A percentile compares a stretch with the other conserved stretches of the same genome.
Conservation (phyloP, 805 yeast species). For the Clavispora santaluciae region DNA sequence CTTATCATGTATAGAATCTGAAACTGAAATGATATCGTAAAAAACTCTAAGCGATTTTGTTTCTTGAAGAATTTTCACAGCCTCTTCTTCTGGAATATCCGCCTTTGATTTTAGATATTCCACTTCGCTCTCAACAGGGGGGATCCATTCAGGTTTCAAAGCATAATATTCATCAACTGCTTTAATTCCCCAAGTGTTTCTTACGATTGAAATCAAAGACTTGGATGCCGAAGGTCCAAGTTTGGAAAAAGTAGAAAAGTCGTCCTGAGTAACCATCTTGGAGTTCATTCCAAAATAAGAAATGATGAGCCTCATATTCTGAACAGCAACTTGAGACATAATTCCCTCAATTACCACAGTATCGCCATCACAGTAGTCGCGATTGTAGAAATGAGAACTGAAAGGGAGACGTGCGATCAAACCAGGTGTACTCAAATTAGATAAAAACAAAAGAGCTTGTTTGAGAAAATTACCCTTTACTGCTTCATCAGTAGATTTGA, state of each 20-base stretch:
- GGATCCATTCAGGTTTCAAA: constrained; percentile 9
- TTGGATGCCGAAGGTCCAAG: constrained; percentile 5
- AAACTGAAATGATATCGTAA: not conserved
- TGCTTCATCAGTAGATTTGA: constrained; percentile 2
- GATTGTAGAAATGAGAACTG: constrained; percentile 6
- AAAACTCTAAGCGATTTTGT: constrained; percentile 1
- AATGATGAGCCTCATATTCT: constrained; percentile 3
- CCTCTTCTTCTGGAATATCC: not conserved
- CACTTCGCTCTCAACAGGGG: constrained; percentile 8
- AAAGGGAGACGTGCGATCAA: constrained; percentile 7
- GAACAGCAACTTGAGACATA: constrained; percentile 4
- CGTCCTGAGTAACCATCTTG: not conserved
- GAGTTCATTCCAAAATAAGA: constrained; percentile 10
- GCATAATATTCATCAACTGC: constrained; percentile 8
- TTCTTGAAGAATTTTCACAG: constrained; percentile 2
- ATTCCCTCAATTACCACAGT: constrained; percentile 5
- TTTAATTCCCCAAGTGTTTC: constrained; percentile 6
- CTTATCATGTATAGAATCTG: not conserved
- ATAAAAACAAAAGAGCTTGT: constrained; percentile 1
- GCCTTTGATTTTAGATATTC: constrained; percentile 2
- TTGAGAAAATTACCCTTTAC: constrained; percentile 4
- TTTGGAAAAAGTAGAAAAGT: constrained; percentile 6
- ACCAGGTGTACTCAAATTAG: constrained; percentile 2
- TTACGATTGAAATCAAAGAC: constrained; percentile 6
- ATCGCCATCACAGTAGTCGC: constrained; percentile 11